Conservation (phyloP, 2,329 filamentous ascomycete genomes). For the Dactylellina parvicollis region DNA sequence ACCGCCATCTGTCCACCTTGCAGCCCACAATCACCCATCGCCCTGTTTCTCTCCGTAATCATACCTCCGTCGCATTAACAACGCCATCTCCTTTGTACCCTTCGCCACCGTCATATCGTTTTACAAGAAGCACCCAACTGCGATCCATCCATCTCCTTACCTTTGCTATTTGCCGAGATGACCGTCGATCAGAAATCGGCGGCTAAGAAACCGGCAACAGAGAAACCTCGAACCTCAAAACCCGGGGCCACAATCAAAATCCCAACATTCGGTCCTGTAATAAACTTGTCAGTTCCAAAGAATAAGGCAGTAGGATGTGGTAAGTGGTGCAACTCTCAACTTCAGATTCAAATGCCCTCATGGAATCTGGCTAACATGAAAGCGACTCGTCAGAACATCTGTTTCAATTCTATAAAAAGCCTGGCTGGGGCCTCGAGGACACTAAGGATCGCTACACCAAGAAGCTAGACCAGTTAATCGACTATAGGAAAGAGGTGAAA, state of each 20-base stretch:
- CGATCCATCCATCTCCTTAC: neutral
- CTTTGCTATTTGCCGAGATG: conserved; percentile 9
- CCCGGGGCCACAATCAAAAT: conserved; percentile 18
- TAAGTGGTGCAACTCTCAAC: neutral
- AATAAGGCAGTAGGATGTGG: conserved; percentile 52
- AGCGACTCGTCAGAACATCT: conserved; percentile 21
- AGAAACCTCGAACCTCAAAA: conserved; percentile 26
- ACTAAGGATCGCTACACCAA: conserved; percentile 50
- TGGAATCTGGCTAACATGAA: conserved; percentile 1
- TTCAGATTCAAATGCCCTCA: neutral
- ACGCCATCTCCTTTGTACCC: too few relatives aligned
- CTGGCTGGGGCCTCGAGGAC: conserved; percentile 45
- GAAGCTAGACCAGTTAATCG: conserved; percentile 47
- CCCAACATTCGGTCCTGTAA: conserved; percentile 32
- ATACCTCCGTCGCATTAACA: too few relatives aligned
- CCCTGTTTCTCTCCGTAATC: too few relatives aligned
- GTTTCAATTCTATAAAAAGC: conserved; percentile 48
- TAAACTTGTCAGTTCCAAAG: conserved; percentile 45
- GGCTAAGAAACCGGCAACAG: conserved; percentile 15
- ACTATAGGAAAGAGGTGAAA: conserved; percentile 42
- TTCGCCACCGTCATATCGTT: neutral
- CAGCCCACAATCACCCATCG: too few relatives aligned
- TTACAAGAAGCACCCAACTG: too few relatives aligned
- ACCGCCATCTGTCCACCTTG: too few relatives aligned
- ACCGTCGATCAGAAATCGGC: conserved; percentile 28